Percentiles rank a stretch among this genome's conserved stretches.
These are phyloP conservation scores for Crithidia brevicula DNA, from an alignment of 208 protist genomes.

Conservation along the genomic window DNA sequence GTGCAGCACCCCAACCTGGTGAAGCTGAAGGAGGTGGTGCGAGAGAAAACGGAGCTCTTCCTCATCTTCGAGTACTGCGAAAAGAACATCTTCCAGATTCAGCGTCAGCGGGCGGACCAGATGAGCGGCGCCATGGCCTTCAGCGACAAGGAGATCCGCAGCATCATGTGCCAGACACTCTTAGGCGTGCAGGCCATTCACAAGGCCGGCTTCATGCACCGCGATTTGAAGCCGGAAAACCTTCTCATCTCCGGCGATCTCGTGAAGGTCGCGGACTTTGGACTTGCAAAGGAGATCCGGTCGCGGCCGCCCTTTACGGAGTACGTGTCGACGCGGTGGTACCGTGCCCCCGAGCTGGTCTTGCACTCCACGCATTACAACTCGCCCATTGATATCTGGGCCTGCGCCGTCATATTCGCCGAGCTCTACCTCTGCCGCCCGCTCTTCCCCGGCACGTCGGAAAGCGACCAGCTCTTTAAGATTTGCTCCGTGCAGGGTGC, in stretches of 20 bases:
- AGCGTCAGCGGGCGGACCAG: constrained; percentile 87
- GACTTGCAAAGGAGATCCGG: constrained; percentile 95
- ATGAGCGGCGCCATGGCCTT: constrained; percentile 87
- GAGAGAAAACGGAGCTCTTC: constrained; percentile 97
- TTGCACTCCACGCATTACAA: constrained; percentile 98
- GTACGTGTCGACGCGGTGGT: constrained; percentile 99
- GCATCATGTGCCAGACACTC: constrained; percentile 94
- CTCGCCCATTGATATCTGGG: constrained; percentile 98
- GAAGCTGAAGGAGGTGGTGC: constrained; percentile 98
- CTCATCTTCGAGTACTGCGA: constrained; percentile 99
- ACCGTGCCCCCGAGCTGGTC: constrained; percentile 97
- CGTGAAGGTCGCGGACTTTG: constrained; percentile 98
- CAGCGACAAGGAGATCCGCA: constrained; percentile 94
- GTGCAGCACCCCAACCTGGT: constrained; percentile 98
- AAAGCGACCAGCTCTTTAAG: constrained; percentile 97
- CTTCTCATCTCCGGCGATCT: constrained; percentile 85
- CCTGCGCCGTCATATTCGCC: constrained; percentile 95
- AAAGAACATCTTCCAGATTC: constrained; percentile 96
- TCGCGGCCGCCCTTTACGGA: constrained; percentile 97
- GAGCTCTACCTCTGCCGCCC: constrained; percentile 95
- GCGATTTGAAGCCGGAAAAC: constrained; percentile 96
- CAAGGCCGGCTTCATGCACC: constrained; percentile 94
- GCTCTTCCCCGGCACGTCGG: constrained; percentile 95
- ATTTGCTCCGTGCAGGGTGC: constrained; percentile 96
- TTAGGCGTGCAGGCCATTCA: constrained; percentile 89